Conservation (phyloP, 768 basidiomycete species). For the Ramaria rubella region DNA sequence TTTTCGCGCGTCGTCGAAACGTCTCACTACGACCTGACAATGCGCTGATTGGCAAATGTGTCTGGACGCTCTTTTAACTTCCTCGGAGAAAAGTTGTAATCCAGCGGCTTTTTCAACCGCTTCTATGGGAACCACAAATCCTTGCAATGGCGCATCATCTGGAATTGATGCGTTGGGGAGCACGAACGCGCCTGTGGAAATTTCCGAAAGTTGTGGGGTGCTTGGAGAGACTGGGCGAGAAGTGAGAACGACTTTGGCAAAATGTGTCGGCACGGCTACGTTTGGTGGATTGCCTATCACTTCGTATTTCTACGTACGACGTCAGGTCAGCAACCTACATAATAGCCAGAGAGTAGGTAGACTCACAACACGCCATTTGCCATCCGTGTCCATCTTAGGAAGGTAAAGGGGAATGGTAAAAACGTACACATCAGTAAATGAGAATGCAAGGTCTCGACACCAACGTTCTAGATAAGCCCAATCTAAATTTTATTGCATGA, state of each 20-base stretch:
- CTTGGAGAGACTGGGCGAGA: slow-evolving; percentile 68
- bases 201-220: slow-evolving; percentile 62
- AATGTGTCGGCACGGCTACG: slow-evolving; percentile 92
- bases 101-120: slow-evolving; percentile 88
- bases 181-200: slow-evolving; percentile 90
- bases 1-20: slow-evolving; percentile 89
- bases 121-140: slow-evolving; percentile 86
- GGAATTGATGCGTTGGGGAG: slow-evolving; percentile 91
- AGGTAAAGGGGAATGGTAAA: slow-evolving; percentile 98
- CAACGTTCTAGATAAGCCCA: slow-evolving; percentile 97
- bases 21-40: slow-evolving; percentile 81
- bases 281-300: slow-evolving; percentile 91
- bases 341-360: not conserved
- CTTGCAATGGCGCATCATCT: slow-evolving; percentile 72
- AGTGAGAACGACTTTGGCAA: slow-evolving; percentile 90
- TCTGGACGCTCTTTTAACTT: slow-evolving; percentile 64
- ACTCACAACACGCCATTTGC: slow-evolving; percentile 93
- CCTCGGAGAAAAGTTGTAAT: slow-evolving; percentile 78
- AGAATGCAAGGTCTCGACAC: slow-evolving; percentile 83
- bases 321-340: not conserved
- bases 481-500: slow-evolving; percentile 42
- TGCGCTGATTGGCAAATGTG: slow-evolving; percentile 86
- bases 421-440: slow-evolving; percentile 91
- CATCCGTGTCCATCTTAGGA: slow-evolving; percentile 76
- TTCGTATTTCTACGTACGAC: slow-evolving; percentile 80